phyloP scores from a whole-genome alignment of 352 stramenopile species.

The Lagenidium sp. region DNA sequence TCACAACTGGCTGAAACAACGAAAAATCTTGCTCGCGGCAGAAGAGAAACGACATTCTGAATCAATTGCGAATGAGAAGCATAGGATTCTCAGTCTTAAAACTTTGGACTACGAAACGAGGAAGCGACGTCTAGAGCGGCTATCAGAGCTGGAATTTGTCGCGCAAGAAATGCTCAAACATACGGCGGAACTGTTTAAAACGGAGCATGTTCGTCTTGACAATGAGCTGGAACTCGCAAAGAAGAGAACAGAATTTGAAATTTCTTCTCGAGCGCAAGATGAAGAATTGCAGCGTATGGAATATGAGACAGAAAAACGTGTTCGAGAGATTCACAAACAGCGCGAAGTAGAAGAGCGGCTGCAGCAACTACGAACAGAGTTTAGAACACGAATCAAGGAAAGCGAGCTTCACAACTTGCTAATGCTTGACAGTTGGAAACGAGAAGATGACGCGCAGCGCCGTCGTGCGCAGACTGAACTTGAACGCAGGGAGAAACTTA shows the following conservation, averaged over 20 bases:
- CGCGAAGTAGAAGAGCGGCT: constrained; percentile 57
- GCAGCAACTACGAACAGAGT: constrained; percentile 54
- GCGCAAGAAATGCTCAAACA: constrained; percentile 58
- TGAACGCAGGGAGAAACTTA: constrained; percentile 30
- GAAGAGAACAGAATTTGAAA: constrained; percentile 58
- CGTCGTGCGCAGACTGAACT: constrained; percentile 18
- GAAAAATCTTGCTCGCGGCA: constrained; percentile 34
- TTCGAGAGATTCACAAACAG: constrained; percentile 49
- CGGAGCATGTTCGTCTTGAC: constrained; percentile 48
- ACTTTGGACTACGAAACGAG: constrained; percentile 63
- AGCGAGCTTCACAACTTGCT: constrained; percentile 63
- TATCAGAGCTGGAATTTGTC: constrained; percentile 46
- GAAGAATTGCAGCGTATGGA: constrained; percentile 71
- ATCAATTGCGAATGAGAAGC: constrained; percentile 46
- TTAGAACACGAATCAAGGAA: constrained; percentile 58
- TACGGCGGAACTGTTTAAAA: constrained; percentile 46
- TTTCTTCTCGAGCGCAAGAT: constrained; percentile 60
- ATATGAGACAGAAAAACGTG: constrained; percentile 54
- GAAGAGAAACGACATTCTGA: constrained; percentile 60
- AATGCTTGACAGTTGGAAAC: constrained; percentile 66
- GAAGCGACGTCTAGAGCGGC: constrained; percentile 47
- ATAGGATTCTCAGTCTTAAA: constrained; percentile 54
- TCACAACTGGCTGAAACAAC: constrained; percentile 55
- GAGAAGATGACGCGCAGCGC: constrained; percentile 45
- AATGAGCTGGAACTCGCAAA: constrained; percentile 39